phyloP scores from a whole-genome alignment of 352 stramenopile species.

The Globisporangium splendens region DNA sequence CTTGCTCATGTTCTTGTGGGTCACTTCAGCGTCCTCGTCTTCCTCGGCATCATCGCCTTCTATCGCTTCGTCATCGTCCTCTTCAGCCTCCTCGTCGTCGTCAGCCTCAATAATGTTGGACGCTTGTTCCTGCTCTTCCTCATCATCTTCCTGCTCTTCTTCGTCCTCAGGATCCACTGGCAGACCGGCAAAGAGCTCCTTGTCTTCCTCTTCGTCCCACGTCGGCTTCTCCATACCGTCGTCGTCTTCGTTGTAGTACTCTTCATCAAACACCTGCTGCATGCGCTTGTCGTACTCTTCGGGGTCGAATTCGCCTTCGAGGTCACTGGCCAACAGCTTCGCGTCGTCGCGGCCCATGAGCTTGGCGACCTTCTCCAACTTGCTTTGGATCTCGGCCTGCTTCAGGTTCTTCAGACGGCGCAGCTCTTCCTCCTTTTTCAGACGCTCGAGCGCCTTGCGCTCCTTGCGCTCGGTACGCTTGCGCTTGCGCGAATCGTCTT shows the following conservation, averaged over 20 bases:
- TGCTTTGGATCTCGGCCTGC: slow-evolving; percentile 93
- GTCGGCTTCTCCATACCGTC: slow-evolving; percentile 72
- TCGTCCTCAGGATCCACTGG: slow-evolving; percentile 62
- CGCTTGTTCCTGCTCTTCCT: slow-evolving; percentile 31
- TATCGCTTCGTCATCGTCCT: slow-evolving; percentile 26
- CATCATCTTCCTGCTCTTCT: slow-evolving; percentile 32
- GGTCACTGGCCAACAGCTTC: slow-evolving; percentile 45
- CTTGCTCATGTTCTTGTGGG: slow-evolving; percentile 42
- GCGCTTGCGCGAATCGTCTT: slow-evolving; percentile 95
- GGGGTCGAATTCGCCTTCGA: slow-evolving; percentile 96
- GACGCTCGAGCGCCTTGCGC: slow-evolving; percentile 93
- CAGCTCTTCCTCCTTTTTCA: slow-evolving; percentile 97
- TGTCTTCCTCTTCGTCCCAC: slow-evolving; percentile 83
- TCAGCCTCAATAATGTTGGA: slow-evolving; percentile 16
- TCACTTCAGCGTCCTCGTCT: slow-evolving; percentile 37
- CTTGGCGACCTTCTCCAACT: slow-evolving; percentile 89
- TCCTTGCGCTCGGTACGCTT: slow-evolving; percentile 93
- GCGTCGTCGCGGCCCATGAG: slow-evolving; percentile 65
- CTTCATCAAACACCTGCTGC: slow-evolving; percentile 95
- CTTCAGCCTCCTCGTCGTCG: slow-evolving; percentile 25
- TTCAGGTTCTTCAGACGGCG: slow-evolving; percentile 98
- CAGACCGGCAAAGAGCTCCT: slow-evolving; percentile 73
- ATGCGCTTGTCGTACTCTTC: slow-evolving; percentile 97
- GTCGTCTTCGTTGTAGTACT: slow-evolving; percentile 93
- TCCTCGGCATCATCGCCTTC: slow-evolving; percentile 53